These are phyloP conservation scores for Aspergillus baeticus DNA, from an alignment of 495 filamentous ascomycete species.

Conservation along the genomic window DNA sequence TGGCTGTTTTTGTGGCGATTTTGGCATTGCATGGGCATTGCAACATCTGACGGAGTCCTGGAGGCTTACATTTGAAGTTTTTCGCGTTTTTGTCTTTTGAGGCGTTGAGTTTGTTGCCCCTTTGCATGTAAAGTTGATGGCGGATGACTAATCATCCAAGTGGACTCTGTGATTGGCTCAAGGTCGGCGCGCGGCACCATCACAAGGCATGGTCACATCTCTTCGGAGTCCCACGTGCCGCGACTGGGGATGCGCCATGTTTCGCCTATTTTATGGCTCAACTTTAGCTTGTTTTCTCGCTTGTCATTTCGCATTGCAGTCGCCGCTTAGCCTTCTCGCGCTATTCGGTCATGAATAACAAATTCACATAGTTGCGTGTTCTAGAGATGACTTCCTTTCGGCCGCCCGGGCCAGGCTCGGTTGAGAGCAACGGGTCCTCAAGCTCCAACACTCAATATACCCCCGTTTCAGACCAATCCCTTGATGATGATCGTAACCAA, in stretches of 20 bases:
- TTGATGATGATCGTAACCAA: conserved; percentile 27
- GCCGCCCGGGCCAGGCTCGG: conserved; percentile 26
- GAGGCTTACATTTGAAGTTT: neutral
- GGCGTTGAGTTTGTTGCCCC: neutral
- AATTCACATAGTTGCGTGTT: neutral
- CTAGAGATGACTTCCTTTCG: conserved; percentile 27
- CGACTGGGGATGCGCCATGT: neutral
- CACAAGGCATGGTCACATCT: conserved; percentile 9
- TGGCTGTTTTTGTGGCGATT: neutral
- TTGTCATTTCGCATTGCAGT: neutral
- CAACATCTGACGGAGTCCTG: too few species aligned
- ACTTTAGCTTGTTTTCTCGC: neutral
- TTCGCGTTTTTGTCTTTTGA: neutral
- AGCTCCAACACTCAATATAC: conserved; percentile 34
- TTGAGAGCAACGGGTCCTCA: conserved; percentile 26
- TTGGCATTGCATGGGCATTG: neutral
- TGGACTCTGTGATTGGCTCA: conserved; percentile 1
- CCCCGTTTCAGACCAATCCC: conserved; percentile 34
- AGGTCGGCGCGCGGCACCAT: neutral
- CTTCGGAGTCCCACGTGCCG: conserved; percentile 3
- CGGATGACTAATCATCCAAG: neutral
- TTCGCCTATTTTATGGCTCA: neutral
- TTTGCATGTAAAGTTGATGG: neutral
- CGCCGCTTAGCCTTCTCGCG: neutral
- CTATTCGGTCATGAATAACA: conserved; percentile 3